These are phyloP conservation scores for Crithidia brevicula DNA, from an alignment of 208 protist genomes.

Conservation along the genomic window DNA sequence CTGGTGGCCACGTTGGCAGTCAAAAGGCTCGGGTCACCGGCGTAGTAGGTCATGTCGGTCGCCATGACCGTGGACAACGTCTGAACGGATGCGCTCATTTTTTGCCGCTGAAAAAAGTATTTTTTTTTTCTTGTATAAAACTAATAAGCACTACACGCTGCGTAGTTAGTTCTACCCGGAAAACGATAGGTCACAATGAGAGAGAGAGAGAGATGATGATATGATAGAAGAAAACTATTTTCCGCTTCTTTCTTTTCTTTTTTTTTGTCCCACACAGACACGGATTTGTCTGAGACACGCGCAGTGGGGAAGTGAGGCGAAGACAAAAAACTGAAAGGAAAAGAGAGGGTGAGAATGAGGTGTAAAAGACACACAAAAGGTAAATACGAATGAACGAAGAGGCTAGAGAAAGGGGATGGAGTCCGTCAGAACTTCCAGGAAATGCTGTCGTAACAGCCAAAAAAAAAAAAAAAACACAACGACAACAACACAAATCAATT, in stretches of 20 bases:
- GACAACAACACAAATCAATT: too few relatives aligned
- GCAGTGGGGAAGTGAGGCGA: too few relatives aligned
- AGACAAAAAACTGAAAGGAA: constrained; percentile 3
- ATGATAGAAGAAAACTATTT: neutral
- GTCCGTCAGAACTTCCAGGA: neutral
- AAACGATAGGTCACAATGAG: constrained; percentile 22
- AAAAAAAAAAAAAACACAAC: too few relatives aligned
- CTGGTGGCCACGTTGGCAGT: constrained; percentile 46
- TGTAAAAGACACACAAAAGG: too few relatives aligned
- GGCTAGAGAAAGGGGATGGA: neutral
- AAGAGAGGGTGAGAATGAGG: too few relatives aligned
- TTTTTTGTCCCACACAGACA: too few relatives aligned
- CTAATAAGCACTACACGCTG: too few relatives aligned
- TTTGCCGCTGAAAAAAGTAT: constrained; percentile 1
- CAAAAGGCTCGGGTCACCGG: constrained; percentile 67
- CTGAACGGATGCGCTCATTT: constrained; percentile 62
- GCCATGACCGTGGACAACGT: constrained; percentile 64
- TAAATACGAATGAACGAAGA: constrained; percentile 12
- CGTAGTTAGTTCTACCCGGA: constrained; percentile 10
- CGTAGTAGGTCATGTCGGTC: constrained; percentile 81
- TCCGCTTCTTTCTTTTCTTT: too few relatives aligned
- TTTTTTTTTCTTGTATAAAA: constrained; percentile 1
- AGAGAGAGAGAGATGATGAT: neutral
- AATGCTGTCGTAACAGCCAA: constrained; percentile 15
- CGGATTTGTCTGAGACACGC: too few relatives aligned